Evolutionary conservation across 2,329 filamentous ascomycete species (phyloP), one percentile per base, ranked within the genome.

Genomic region (Dothiorella sarmentorum): DNA sequence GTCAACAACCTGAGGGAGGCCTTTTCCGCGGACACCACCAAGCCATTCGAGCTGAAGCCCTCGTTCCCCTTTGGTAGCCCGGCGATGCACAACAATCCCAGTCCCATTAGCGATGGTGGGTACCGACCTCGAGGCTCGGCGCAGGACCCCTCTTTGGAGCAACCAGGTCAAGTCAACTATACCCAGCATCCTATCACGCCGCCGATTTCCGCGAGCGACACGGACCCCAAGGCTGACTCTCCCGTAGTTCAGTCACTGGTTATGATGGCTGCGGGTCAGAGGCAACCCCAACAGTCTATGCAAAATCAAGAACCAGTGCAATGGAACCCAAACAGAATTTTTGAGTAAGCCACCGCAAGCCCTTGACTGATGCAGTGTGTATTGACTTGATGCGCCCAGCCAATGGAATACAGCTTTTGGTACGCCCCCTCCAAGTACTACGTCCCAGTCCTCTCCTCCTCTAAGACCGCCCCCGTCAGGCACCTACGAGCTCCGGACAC

Each of bases 401-500:
- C 91, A 96, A 79, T 97, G 93, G 92, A 92, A 96, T 74, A 87
- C 89, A 69, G 92, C 93, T 64, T 97, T 97, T 77, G 90, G 91
- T 79, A 89, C 87, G 73, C 85, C 84, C 51, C 70, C 75, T 68
- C 67, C 72, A 61, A 73, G 69, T 67, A 67, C 71, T 57, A 70
- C 73, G 53, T 73, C 74, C 45, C 75, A 76, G 65, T 72, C 74
- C 31, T 75, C 75, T 56, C 75, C 75, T 63, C 74, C 75, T 69
- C 69, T 74, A 70, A 74, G 71, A 71, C 73, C 69, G 60, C 71
- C 69, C 60, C 68, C 71, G 62, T 56, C 72, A 74, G 71, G 72
- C 62, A 73, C 62, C 63, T 74, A 71, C 63, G 72, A 75, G 51
- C 60, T 71, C 59, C 69, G 72, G 58, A 66, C 67, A 18, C 66